Base-by-base conservation (phyloP, 495 filamentous ascomycete genomes). In the Niebla homalea region DNA sequence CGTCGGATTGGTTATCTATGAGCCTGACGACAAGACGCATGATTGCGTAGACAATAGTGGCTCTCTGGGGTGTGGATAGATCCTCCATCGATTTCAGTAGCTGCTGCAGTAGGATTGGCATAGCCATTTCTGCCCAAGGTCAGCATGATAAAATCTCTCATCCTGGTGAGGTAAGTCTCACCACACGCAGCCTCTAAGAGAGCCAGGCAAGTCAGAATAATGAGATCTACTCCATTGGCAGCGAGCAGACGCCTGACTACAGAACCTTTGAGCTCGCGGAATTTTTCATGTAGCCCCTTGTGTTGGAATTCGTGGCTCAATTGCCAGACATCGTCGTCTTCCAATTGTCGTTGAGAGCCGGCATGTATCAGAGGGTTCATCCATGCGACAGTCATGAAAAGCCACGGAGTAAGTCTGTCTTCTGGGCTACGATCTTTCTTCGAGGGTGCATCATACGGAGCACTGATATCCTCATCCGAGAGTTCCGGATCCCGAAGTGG, bases 321-420 rank as follows among this genome's bases (percentile, higher is more conserved):
- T 21, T 70, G 61, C 86, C 86, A 93, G 4, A 93, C 84, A 62
- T 92, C 85, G 44, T 80, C 73, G 41, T 90, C 78, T 56, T 89
- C 66, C 4, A 93, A 60, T 59, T 83, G 77, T 48, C 76, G 67
- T 26, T 69, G 69, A 36, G 69, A 73, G 5, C 83, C 85, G 18
- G 75, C 51, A 2, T 70, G 64, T 38, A 89, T 87, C 23, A 93
- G 64, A 0, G 85, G 81, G 3, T 69, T 68, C 77, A 93, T 80
- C 87, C 87, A 93, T 0, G 84, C 87, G 5, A 93, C 82, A 2
- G 78, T 80, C 67, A 87, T 79, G 59, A 80, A 93, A 58, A 90
- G 84, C 81, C 83, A 89, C 1, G 86, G 69, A 19, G 71, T 81
- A 36, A 92, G 60, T 52, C 83, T 76, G 57, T 93, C 87, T 60